phyloP scores from a whole-genome alignment of 306 rosid genomes.

The Calophaca sinica region DNA sequence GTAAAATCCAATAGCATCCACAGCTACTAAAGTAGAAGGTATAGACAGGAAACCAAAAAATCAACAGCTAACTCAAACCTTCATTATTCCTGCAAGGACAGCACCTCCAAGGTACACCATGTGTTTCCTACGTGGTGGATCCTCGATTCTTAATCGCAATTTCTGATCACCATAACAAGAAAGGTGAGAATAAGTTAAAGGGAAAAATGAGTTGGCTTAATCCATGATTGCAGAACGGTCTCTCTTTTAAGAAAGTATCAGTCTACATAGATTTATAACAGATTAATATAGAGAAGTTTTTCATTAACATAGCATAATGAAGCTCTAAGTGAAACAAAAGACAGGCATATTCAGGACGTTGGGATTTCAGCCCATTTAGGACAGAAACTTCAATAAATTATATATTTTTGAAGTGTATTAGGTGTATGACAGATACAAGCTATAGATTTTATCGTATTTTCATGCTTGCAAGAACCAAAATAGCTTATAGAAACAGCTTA shows the following conservation, averaged over 20 bases:
- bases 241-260: constrained; percentile 6
- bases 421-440: not conserved
- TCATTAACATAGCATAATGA: constrained; percentile 21
- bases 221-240: not conserved
- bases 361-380: constrained; percentile 18
- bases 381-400: constrained; percentile 15
- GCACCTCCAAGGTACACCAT: constrained; percentile 99
- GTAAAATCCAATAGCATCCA: constrained; percentile 24
- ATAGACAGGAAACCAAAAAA: constrained; percentile 6
- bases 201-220: constrained; percentile 21
- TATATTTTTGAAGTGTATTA: not conserved
- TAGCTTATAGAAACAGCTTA: no score
- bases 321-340: not conserved
- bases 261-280: not conserved
- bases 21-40: constrained; percentile 18
- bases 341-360: not conserved
- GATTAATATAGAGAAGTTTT: not conserved
- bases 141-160: constrained; percentile 91
- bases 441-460: not conserved
- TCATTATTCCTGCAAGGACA: constrained; percentile 98
- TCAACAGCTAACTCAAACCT: constrained; percentile 58
- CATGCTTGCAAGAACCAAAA: no score
- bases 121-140: constrained; percentile 98
- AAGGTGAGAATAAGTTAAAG: constrained; percentile 29
- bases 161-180: constrained; percentile 60